Conservation (phyloP, 2,329 filamentous ascomycete genomes). For the Didymellaceae sp. region DNA sequence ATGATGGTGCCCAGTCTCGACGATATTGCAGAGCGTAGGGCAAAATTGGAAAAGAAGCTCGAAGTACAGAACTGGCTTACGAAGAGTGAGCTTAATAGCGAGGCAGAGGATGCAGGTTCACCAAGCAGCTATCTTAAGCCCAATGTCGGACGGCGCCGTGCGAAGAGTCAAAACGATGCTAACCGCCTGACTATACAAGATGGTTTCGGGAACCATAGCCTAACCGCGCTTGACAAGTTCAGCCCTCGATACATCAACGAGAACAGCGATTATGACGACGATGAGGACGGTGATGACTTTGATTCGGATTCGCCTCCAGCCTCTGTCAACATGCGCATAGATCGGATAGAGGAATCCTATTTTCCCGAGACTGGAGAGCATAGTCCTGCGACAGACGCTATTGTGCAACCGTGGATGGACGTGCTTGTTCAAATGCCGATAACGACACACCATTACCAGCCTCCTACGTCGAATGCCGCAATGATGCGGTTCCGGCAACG, state of each 20-base stretch:
- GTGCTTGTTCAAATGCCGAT: conserved; percentile 42
- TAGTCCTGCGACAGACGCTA: conserved; percentile 26
- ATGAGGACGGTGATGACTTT: conserved; percentile 39
- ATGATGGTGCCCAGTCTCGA: conserved; percentile 57
- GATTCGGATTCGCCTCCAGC: conserved; percentile 41
- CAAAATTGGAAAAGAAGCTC: conserved; percentile 58
- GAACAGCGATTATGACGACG: conserved; percentile 47
- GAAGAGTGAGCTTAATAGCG: conserved; percentile 55
- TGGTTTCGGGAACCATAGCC: conserved; percentile 42
- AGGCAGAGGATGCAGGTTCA: conserved; percentile 50
- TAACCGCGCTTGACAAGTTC: conserved; percentile 37
- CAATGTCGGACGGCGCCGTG: conserved; percentile 50
- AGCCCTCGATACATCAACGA: conserved; percentile 52
- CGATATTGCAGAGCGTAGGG: conserved; percentile 56
- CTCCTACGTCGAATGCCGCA: conserved; percentile 61
- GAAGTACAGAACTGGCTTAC: conserved; percentile 62
- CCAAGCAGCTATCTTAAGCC: conserved; percentile 37
- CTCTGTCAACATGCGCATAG: conserved; percentile 37
- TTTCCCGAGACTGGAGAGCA: conserved; percentile 37
- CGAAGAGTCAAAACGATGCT: conserved; percentile 55
- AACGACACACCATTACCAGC: conserved; percentile 52
- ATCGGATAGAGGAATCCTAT: conserved; percentile 38
- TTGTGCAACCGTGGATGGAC: conserved; percentile 59
- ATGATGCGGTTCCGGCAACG: conserved; percentile 59
- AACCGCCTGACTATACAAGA: conserved; percentile 30